Percentiles rank a stretch among this genome's conserved stretches.
Conservation (phyloP, 2,329 filamentous ascomycete genomes). For the Neofusicoccum laricinum region DNA sequence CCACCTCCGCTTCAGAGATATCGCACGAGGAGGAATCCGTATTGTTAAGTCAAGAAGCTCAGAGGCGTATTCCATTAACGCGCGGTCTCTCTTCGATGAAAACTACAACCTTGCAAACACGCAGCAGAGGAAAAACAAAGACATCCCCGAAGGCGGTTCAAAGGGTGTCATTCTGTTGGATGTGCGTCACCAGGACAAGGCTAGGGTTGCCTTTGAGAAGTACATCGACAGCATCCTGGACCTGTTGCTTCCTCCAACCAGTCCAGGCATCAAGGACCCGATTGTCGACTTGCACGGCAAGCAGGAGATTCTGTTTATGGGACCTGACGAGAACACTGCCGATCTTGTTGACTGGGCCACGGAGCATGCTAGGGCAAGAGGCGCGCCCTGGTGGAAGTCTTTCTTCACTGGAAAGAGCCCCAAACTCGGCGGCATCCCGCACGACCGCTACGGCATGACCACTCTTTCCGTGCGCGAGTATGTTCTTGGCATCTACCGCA, state of each 20-base stretch:
- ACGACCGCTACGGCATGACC: conserved; percentile 96
- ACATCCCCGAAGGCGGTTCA: conserved; percentile 95
- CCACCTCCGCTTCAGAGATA: conserved; percentile 95
- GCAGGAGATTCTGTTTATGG: conserved; percentile 97
- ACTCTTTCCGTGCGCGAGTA: conserved; percentile 95
- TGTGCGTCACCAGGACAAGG: conserved; percentile 89
- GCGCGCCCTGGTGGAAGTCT: conserved; percentile 98
- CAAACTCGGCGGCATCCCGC: conserved; percentile 91
- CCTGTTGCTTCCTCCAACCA: conserved; percentile 81
- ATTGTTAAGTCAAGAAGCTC: conserved; percentile 98
- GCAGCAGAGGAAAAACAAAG: conserved; percentile 99
- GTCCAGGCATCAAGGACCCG: conserved; percentile 97
- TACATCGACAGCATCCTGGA: conserved; percentile 99
- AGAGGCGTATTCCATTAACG: conserved; percentile 95
- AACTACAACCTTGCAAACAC: conserved; percentile 98
- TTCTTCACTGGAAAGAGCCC: conserved; percentile 99
- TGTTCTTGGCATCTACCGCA: conserved; percentile 94
- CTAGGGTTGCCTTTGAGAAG: conserved; percentile 92
- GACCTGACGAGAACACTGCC: conserved; percentile 97
- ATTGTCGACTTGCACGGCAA: conserved; percentile 94
- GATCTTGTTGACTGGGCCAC: conserved; percentile 99
- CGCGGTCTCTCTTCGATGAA: conserved; percentile 93
- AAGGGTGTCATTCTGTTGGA: conserved; percentile 97
- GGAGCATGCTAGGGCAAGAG: conserved; percentile 80
- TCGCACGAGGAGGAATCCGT: conserved; percentile 92